Base-by-base conservation (phyloP, 176 grass and related monocot species). In the Olyra latifolia region DNA sequence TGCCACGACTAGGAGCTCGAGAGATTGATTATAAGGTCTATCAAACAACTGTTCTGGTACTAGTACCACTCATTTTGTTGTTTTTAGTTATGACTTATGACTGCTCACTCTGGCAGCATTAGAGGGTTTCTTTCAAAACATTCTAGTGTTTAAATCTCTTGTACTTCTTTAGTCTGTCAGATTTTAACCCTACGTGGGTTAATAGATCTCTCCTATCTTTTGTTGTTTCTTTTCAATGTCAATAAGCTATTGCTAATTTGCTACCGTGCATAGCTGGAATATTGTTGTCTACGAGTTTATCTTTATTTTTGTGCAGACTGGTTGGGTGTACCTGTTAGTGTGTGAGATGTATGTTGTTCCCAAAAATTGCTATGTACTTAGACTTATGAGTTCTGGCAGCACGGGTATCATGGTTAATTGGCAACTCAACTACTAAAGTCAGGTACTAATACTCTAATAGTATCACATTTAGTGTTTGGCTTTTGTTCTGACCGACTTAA, bases 31-130 rank as follows among this genome's bases (percentile, higher is more conserved):
- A 72, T 40, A 57, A 72, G 58, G 59, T 62, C 63, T 49, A 63
- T 77, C 55, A 64, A 87, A 55, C 45, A 10, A 62, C 17, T 64
- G 38, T 65, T 69, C 74, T 72, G 85, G 66, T 87, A 82, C 72
- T 64, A 77, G 43, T 72, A 60, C 61, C 65, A 49, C 70, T 47
- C 23, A 32, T 47, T 67, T 23, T 35, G 82, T 30, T 81, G 25
- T 71, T 77, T 12, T 62, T 82, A 71, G 65, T n/a, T n/a, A n/a
- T n/a, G n/a, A n/a, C n/a, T 87, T 71, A 62, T 27, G 55, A 16
- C 59, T 62, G 25, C 64, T 87, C 62, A 64, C 52, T 72, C 25
- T 22, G 56, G 47, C 58, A 58, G n/a, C 10, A 74, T 12, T 66
- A 64, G 39, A 20, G 35, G 79, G 44, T 16, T 76, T 47, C 19